These are phyloP conservation scores for Quercus agrifolia DNA, from an alignment of 306 rosid genomes.

Conservation along the genomic window DNA sequence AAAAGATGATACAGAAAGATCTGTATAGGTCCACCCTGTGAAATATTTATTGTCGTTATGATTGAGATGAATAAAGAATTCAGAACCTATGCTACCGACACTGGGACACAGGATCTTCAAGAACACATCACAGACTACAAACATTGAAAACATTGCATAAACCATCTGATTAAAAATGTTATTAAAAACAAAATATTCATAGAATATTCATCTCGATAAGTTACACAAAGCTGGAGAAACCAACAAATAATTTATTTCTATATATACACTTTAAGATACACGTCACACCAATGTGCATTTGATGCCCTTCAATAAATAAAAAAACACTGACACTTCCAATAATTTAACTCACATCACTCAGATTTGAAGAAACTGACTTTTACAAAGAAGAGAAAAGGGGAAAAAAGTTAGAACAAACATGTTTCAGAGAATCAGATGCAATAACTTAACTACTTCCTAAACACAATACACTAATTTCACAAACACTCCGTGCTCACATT, in stretches of 20 bases:
- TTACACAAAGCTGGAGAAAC: conserved; percentile 1
- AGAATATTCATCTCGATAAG: neutral
- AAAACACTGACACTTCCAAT: conserved; percentile 20
- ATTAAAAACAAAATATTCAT: neutral
- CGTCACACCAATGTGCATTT: conserved; percentile 21
- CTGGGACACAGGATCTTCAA: neutral
- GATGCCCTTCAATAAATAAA: neutral
- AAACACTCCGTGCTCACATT: conserved; percentile 48
- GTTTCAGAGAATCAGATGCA: conserved; percentile 5
- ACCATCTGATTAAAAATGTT: neutral
- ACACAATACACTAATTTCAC: conserved; percentile 11
- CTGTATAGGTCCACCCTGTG: neutral
- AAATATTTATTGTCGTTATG: neutral
- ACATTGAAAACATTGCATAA: neutral
- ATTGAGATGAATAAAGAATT: neutral
- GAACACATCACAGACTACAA: neutral
- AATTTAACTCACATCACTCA: conserved; percentile 17
- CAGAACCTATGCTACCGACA: conserved; percentile 11
- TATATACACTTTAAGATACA: conserved; percentile 36
- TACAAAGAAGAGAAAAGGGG: neutral
- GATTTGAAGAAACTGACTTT: conserved; percentile 14
- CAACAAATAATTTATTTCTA: conserved; percentile 29
- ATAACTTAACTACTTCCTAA: conserved; percentile 15
- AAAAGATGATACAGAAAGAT: neutral
- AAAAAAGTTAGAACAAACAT: neutral